Conservation (phyloP, 129 eudicot species). For the Arctium lappa region DNA sequence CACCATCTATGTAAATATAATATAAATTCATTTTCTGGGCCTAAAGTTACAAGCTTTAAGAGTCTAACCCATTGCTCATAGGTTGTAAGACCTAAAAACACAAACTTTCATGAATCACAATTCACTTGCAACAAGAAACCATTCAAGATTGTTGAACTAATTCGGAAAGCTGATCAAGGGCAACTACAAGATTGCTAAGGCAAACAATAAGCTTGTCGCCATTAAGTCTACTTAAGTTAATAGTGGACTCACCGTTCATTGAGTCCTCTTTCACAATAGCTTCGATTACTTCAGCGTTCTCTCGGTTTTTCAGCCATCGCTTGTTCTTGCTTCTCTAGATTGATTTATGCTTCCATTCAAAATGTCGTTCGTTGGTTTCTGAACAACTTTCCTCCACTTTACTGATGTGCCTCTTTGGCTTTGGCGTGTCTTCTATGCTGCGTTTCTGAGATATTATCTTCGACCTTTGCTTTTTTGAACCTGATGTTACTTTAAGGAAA, state of each 20-base stretch:
- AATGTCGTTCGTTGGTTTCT: conserved; percentile 12
- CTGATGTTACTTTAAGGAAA: conserved; percentile 31
- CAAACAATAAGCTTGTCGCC: conserved; percentile 59
- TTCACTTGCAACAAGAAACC: not conserved
- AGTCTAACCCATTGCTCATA: not conserved
- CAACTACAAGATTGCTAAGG: conserved; percentile 45
- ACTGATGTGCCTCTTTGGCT: conserved; percentile 40
- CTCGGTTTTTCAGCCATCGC: conserved; percentile 43
- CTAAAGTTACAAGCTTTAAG: not conserved
- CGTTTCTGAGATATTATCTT: conserved; percentile 36
- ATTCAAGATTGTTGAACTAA: conserved; percentile 16
- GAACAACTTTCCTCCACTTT: conserved; percentile 30
- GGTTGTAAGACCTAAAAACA: conserved; percentile 11
- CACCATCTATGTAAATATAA: not conserved
- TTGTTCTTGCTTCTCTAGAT: conserved; percentile 39
- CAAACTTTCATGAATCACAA: not conserved
- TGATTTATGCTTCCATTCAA: conserved; percentile 9
- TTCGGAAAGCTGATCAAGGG: conserved; percentile 49
- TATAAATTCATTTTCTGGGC: not conserved
- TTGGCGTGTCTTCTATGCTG: conserved; percentile 24
- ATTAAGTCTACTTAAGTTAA: conserved; percentile 39
- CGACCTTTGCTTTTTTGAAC: conserved; percentile 42
- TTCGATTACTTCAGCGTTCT: conserved; percentile 55
- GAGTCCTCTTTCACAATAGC: conserved; percentile 46
- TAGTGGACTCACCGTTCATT: conserved; percentile 30